Percentiles rank a stretch among this genome's conserved stretches.
Conservation (phyloP, 805 yeast genomes). For the Schizosaccharomyces osmophilus region DNA sequence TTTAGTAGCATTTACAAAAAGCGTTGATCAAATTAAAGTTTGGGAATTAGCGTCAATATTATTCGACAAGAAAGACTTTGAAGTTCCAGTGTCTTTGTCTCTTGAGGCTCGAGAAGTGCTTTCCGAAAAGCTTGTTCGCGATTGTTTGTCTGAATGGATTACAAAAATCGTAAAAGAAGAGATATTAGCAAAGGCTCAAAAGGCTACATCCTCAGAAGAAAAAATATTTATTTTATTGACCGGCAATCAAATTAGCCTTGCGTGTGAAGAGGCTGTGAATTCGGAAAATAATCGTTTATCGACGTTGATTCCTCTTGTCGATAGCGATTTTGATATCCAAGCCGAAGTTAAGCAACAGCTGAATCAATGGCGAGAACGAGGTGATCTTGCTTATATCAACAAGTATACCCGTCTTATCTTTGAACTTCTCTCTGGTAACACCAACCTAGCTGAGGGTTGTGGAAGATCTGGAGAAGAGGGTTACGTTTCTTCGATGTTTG, state of each 20-base stretch:
- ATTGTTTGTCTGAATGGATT: constrained; percentile 33
- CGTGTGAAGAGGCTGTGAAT: constrained; percentile 35
- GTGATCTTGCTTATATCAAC: constrained; percentile 26
- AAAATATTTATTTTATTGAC: constrained; percentile 12
- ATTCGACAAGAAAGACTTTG: constrained; percentile 22
- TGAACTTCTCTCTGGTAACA: constrained; percentile 28
- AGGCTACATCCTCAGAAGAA: constrained; percentile 13
- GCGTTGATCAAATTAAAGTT: constrained; percentile 3
- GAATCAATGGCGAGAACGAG: constrained; percentile 32
- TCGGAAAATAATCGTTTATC: constrained; percentile 47
- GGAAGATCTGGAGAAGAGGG: constrained; percentile 4
- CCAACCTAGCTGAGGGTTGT: constrained; percentile 12
- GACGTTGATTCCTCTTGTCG: constrained; percentile 39
- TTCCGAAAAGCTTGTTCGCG: constrained; percentile 16
- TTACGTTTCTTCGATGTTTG: constrained; percentile 6
- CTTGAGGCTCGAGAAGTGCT: neutral
- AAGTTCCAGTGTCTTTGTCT: neutral
- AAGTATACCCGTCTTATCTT: constrained; percentile 30
- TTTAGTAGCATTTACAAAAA: constrained; percentile 6
- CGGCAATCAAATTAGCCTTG: constrained; percentile 33
- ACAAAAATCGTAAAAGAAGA: constrained; percentile 19
- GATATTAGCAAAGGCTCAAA: constrained; percentile 14
- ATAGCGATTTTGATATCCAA: constrained; percentile 41
- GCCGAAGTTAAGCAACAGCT: constrained; percentile 37
- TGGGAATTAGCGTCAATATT: constrained; percentile 41